These are phyloP conservation scores for Trichoderma gracile DNA, from an alignment of 2,329 filamentous ascomycete genomes.

Conservation along the genomic window DNA sequence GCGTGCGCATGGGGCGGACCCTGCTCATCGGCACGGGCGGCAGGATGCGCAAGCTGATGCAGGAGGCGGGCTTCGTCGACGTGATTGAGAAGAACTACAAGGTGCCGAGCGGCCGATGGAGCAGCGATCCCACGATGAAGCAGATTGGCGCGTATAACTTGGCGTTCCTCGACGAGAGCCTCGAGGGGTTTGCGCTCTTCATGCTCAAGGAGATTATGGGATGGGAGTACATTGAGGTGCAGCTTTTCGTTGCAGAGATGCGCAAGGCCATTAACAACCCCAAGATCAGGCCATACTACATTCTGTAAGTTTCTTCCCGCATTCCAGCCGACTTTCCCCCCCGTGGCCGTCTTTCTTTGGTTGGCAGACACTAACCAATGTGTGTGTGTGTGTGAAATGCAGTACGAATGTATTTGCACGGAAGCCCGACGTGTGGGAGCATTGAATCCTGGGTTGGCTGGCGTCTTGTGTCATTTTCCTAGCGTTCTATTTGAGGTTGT, in stretches of 20 bases:
- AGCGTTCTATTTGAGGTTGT: background rate
- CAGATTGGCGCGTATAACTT: slow-evolving; percentile 31
- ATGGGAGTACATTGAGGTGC: slow-evolving; percentile 32
- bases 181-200: slow-evolving; percentile 35
- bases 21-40: slow-evolving; percentile 30
- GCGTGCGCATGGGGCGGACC: slow-evolving; percentile 32
- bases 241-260: slow-evolving; percentile 33
- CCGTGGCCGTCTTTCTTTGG: background rate
- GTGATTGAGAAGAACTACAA: slow-evolving; percentile 26
- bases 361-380: background rate
- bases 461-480: background rate
- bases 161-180: slow-evolving; percentile 33
- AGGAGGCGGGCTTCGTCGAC: slow-evolving; percentile 32
- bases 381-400: background rate
- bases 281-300: slow-evolving; percentile 32
- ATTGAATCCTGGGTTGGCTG: background rate
- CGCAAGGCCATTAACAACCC: slow-evolving; percentile 30
- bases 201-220: slow-evolving; percentile 35
- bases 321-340: background rate
- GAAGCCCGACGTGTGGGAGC: slow-evolving; percentile 14
- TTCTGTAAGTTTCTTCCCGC: slow-evolving; percentile 29
- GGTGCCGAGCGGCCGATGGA: slow-evolving; percentile 28
- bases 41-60: slow-evolving; percentile 31
- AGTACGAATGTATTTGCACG: slow-evolving; percentile 28
- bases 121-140: slow-evolving; percentile 27